phyloP scores from a whole-genome alignment of 768 basidiomycete genomes.

The Amanita brunnescens region DNA sequence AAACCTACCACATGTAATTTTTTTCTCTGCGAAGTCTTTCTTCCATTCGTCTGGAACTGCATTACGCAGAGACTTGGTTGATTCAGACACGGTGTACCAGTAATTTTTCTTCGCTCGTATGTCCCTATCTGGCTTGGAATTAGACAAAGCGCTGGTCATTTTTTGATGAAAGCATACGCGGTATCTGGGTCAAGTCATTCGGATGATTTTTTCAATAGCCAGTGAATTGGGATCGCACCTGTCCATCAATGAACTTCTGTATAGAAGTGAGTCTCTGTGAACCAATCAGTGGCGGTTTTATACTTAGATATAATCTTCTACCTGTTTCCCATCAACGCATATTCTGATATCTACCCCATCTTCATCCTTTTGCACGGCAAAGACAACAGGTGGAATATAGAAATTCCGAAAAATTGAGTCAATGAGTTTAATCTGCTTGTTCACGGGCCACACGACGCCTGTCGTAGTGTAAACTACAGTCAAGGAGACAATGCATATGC shows the following conservation, averaged over 20 bases:
- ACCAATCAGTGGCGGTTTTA: background rate
- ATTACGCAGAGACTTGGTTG: slow-evolving; percentile 31
- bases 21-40: slow-evolving; percentile 40
- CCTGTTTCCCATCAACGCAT: slow-evolving; percentile 84
- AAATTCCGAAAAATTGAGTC: slow-evolving; percentile 74
- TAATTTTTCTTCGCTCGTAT: slow-evolving; percentile 48
- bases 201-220: background rate
- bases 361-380: slow-evolving; percentile 46
- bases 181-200: slow-evolving; percentile 9
- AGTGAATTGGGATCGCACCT: slow-evolving; percentile 38
- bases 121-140: slow-evolving; percentile 39
- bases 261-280: slow-evolving; percentile 69
- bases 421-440: slow-evolving; percentile 62
- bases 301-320: slow-evolving; percentile 12
- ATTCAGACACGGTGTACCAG: slow-evolving; percentile 49
- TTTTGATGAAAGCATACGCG: slow-evolving; percentile 12
- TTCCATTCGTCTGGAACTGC: slow-evolving; percentile 49
- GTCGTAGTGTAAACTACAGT: background rate
- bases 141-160: background rate
- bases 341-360: slow-evolving; percentile 49
- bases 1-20: slow-evolving; percentile 59
- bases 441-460: slow-evolving; percentile 74
- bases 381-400: slow-evolving; percentile 74
- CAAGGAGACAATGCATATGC: background rate
- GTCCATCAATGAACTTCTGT: slow-evolving; percentile 65